These are phyloP conservation scores for Coemansia nantahalensis DNA, from an alignment of 192 early-diverging fungal species.

Conservation along the genomic window DNA sequence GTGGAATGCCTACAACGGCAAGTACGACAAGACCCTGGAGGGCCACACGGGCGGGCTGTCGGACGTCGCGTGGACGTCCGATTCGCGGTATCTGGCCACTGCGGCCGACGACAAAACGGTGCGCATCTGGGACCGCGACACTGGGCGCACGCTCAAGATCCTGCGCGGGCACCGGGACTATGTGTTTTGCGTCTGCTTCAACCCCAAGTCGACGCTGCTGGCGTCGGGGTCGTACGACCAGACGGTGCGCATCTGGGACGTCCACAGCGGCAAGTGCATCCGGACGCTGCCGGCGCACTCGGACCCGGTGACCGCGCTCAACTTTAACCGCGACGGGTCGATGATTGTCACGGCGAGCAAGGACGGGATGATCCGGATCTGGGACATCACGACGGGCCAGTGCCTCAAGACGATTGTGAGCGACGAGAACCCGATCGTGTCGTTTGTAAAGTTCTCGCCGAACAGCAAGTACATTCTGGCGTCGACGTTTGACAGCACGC, in stretches of 20 bases:
- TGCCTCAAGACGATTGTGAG: conserved; percentile 96
- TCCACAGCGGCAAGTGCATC: conserved; percentile 85
- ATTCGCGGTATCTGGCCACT: conserved; percentile 84
- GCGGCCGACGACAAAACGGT: conserved; percentile 96
- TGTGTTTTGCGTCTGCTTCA: conserved; percentile 98
- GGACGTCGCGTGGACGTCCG: conserved; percentile 93
- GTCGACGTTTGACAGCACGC: conserved; percentile 87
- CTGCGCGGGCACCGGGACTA: conserved; percentile 93
- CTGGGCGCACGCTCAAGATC: conserved; percentile 68
- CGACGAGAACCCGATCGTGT: conserved; percentile 94
- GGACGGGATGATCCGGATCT: conserved; percentile 97
- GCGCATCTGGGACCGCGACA: conserved; percentile 84
- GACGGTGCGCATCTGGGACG: conserved; percentile 96
- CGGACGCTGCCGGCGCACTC: conserved; percentile 92
- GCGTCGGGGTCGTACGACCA: conserved; percentile 99
- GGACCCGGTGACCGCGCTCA: conserved; percentile 91
- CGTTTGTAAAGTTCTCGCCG: conserved; percentile 97
- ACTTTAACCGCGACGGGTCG: conserved; percentile 96
- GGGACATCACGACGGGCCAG: conserved; percentile 97
- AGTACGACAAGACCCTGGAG: conserved; percentile 78
- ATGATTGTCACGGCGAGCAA: conserved; percentile 93
- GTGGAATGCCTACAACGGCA: conserved; percentile 86
- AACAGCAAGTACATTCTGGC: conserved; percentile 99
- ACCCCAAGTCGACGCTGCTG: conserved; percentile 88
- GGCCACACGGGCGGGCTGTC: conserved; percentile 93